phyloP scores from a whole-genome alignment of 2,329 filamentous ascomycete species.

The Trichophyton rubrum region DNA sequence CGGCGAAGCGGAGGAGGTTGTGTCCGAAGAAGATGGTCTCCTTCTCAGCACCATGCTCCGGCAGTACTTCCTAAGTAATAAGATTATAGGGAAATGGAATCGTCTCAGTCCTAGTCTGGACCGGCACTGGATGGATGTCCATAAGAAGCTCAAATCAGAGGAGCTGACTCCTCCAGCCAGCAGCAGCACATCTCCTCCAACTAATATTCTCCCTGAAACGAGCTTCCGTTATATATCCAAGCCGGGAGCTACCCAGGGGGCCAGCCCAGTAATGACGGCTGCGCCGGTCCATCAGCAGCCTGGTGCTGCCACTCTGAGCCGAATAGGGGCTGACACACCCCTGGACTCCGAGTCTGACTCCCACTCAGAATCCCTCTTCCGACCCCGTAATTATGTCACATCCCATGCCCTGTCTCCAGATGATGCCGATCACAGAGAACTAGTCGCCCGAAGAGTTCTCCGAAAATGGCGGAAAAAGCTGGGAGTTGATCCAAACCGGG shows the following conservation, averaged over 20 bases:
- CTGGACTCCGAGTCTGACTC: constrained; percentile 34
- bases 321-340: constrained; percentile 14
- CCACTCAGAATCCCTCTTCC: constrained; percentile 29
- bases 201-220: not conserved
- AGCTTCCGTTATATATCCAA: constrained; percentile 5
- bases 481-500: constrained; percentile 44
- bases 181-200: not conserved
- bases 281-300: not conserved
- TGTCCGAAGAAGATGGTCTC: constrained; percentile 76
- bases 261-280: not conserved
- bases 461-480: constrained; percentile 61
- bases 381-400: constrained; percentile 29
- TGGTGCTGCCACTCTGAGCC: constrained; percentile 6
- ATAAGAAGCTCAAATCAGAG: constrained; percentile 45
- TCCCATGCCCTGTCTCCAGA: constrained; percentile 29
- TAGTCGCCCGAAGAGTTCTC: constrained; percentile 56
- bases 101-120: constrained; percentile 52
- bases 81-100: constrained; percentile 68
- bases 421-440: constrained; percentile 44
- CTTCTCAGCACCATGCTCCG: constrained; percentile 75
- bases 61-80: constrained; percentile 82
- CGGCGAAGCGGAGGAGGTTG: constrained; percentile 61
- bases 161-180: not conserved
- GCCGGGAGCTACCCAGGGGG: not conserved
- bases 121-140: constrained; percentile 54